Conservation (phyloP, 2,329 filamentous ascomycete genomes). For the Ceratocystis smalleyi region DNA sequence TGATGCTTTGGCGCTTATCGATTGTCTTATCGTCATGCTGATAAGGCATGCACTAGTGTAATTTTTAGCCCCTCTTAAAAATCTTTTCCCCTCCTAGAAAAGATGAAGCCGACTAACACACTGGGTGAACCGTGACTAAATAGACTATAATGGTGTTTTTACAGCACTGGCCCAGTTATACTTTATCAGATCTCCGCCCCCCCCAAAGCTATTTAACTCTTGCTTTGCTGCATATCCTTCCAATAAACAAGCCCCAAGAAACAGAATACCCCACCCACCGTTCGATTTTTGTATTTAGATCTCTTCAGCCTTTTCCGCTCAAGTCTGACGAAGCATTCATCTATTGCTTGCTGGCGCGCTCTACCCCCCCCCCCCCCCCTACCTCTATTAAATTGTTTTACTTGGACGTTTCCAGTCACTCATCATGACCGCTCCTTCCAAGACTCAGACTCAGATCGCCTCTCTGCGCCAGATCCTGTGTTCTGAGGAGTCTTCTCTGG, state of each 20-base stretch:
- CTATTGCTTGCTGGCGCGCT: background rate
- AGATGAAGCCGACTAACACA: background rate
- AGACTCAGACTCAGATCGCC: slow-evolving; percentile 33
- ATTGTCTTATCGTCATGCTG: background rate
- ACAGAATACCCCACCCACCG: slow-evolving; percentile 10
- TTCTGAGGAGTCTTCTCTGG: slow-evolving; percentile 67
- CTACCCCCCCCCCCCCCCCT: background rate
- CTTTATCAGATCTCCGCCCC: slow-evolving; percentile 10
- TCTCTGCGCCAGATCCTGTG: slow-evolving; percentile 60
- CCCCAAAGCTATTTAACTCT: background rate
- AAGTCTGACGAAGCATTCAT: background rate
- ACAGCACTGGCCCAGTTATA: background rate
- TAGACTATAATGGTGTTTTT: background rate
- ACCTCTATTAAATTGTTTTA: background rate
- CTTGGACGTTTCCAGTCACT: background rate
- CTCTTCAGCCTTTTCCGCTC: background rate
- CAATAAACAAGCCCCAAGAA: background rate
- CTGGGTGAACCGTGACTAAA: background rate
- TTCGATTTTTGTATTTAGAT: background rate
- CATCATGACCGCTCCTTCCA: slow-evolving; percentile 12
- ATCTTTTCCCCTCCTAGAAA: slow-evolving; percentile 15
- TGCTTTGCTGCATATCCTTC: background rate
- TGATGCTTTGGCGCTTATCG: background rate
- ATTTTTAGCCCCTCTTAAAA: slow-evolving; percentile 18
- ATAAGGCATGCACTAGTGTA: slow-evolving; percentile 17